Evolutionary conservation across 1,284 basidiomycete genomes (phyloP).

Genomic region (Amylostereum chailletii): DNA sequence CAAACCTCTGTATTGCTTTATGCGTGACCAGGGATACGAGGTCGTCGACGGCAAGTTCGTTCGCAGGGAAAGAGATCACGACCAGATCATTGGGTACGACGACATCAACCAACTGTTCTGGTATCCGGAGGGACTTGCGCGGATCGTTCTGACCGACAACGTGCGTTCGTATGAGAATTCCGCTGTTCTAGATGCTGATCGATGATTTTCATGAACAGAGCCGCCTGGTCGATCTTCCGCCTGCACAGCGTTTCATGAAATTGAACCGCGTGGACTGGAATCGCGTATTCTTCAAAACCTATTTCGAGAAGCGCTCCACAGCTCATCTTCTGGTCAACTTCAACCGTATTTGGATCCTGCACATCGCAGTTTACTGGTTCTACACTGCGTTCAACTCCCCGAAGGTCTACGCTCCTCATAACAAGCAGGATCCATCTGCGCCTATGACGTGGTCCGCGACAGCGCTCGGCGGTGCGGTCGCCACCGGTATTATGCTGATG

Average conservation of each 20-base stretch:
- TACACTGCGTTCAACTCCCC: constrained; percentile 96
- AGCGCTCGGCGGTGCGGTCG: constrained; percentile 85
- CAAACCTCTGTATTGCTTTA: constrained; percentile 92
- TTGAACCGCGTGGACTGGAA: constrained; percentile 89
- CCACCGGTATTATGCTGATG: constrained; percentile 83
- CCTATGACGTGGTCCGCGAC: constrained; percentile 92
- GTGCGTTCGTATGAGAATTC: constrained; percentile 31
- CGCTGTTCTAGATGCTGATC: constrained; percentile 5
- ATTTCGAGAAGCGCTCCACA: constrained; percentile 89
- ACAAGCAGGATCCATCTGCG: constrained; percentile 47
- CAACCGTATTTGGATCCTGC: constrained; percentile 94
- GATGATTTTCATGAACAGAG: constrained; percentile 37
- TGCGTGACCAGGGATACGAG: constrained; percentile 97
- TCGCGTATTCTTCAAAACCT: constrained; percentile 94
- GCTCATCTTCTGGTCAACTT: constrained; percentile 93
- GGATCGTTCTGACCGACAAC: constrained; percentile 84
- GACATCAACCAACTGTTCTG: constrained; percentile 99
- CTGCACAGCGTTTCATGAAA: constrained; percentile 87
- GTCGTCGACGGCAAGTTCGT: constrained; percentile 94
- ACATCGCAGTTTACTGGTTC: constrained; percentile 87
- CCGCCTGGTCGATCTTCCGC: constrained; percentile 82
- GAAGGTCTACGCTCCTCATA: constrained; percentile 75
- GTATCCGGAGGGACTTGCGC: constrained; percentile 97
- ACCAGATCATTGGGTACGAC: constrained; percentile 96
- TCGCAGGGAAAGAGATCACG: constrained; percentile 89